phyloP scores from a whole-genome alignment of 768 basidiomycete species.

The Pleurotus djamor region DNA sequence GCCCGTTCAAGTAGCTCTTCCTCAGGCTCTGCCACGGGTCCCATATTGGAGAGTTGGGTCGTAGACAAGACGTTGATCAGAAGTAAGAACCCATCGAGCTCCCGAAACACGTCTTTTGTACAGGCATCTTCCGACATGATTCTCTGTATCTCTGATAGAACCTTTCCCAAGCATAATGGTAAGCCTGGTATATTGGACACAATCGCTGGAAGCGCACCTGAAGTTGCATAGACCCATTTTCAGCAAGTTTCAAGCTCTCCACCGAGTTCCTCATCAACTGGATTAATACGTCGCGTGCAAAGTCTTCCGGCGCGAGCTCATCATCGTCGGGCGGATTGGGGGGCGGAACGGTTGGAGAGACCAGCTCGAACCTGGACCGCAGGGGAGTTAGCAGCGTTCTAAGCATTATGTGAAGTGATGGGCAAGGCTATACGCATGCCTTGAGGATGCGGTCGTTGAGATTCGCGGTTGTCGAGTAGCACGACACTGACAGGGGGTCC shows the following conservation, averaged over 20 bases:
- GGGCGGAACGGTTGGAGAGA: conserved; percentile 14
- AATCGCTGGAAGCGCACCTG: conserved; percentile 42
- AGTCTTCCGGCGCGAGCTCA: conserved; percentile 60
- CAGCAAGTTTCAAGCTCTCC: conserved; percentile 64
- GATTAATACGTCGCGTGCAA: conserved; percentile 69
- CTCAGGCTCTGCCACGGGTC: conserved; percentile 31
- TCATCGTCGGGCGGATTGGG: conserved; percentile 23
- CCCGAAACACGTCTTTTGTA: conserved; percentile 77
- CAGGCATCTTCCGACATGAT: conserved; percentile 62
- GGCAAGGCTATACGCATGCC: not conserved
- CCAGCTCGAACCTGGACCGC: conserved; percentile 48
- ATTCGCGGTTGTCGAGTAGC: not conserved
- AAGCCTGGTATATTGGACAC: not conserved
- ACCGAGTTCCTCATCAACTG: conserved; percentile 70
- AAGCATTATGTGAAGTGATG: conserved; percentile 36
- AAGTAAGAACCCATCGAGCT: conserved; percentile 78
- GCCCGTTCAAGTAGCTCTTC: conserved; percentile 33
- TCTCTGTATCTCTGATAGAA: conserved; percentile 63
- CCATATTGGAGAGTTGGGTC: conserved; percentile 32
- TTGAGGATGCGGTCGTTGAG: not conserved
- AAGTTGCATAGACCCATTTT: conserved; percentile 39
- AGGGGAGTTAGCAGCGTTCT: conserved; percentile 59
- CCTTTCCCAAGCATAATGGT: conserved; percentile 30
- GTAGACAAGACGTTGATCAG: conserved; percentile 73
- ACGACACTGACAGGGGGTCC: not conserved